These are phyloP conservation scores for Aspergillus quadricinctus DNA, from an alignment of 2,329 filamentous ascomycete species.

Conservation along the genomic window DNA sequence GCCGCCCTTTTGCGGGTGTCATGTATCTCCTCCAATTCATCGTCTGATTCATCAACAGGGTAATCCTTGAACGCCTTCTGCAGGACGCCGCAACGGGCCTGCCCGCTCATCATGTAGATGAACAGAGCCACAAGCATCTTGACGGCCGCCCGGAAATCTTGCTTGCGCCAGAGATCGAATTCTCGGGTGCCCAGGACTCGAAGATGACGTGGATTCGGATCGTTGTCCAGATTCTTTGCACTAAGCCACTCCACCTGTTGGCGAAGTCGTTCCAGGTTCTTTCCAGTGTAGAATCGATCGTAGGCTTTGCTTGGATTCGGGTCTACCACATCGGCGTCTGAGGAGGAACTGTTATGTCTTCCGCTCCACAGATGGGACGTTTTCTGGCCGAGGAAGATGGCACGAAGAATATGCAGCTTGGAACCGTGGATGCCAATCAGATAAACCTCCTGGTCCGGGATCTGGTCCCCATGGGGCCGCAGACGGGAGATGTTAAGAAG, in stretches of 20 bases:
- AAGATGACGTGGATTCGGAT: conserved; percentile 16
- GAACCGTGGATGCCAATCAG: conserved; percentile 26
- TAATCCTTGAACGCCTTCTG: conserved; percentile 18
- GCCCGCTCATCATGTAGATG: conserved; percentile 26
- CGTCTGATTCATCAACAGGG: conserved; percentile 6
- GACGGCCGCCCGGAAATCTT: conserved; percentile 18
- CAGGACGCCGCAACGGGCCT: conserved; percentile 20
- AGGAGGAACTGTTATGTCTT: neutral
- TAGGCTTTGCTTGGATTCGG: neutral
- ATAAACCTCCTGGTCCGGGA: conserved; percentile 29
- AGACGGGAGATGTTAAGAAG: conserved; percentile 16
- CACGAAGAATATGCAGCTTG: conserved; percentile 25
- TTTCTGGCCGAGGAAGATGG: conserved; percentile 24
- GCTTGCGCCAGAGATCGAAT: conserved; percentile 22
- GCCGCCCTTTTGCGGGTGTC: conserved; percentile 7
- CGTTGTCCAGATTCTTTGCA: conserved; percentile 12
- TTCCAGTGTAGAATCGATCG: conserved; percentile 12
- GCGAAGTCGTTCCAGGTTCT: conserved; percentile 14
- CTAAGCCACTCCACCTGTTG: conserved; percentile 13
- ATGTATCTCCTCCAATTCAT: conserved; percentile 1
- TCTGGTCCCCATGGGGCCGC: conserved; percentile 16
- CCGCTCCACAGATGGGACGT: conserved; percentile 20
- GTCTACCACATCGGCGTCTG: neutral
- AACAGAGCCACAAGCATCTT: conserved; percentile 17
- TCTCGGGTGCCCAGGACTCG: conserved; percentile 22